phyloP scores from a whole-genome alignment of 1,284 basidiomycete genomes.

The Rhodotorula sp. region DNA sequence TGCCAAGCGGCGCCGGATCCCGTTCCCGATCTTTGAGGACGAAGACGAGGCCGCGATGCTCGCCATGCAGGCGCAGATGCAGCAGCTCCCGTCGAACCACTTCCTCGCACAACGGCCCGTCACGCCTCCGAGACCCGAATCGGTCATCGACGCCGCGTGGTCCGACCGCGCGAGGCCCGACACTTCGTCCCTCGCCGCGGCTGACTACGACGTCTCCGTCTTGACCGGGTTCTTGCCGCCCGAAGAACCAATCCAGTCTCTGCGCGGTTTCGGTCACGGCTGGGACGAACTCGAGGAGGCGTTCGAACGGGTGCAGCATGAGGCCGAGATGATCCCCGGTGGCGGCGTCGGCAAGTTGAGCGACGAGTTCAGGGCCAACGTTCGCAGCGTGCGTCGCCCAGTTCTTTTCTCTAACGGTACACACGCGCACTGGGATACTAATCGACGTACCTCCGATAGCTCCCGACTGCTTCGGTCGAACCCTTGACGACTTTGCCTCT shows the following conservation, averaged over 20 bases:
- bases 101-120: constrained; percentile 37
- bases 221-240: constrained; percentile 90
- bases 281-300: constrained; percentile 47
- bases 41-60: constrained; percentile 2
- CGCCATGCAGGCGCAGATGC: not conserved
- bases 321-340: constrained; percentile 34
- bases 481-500: constrained; percentile 49
- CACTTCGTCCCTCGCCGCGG: constrained; percentile 80
- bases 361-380: constrained; percentile 54
- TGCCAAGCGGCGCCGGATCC: constrained; percentile 13
- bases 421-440: not conserved
- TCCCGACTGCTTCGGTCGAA: constrained; percentile 24
- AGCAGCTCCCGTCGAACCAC: constrained; percentile 28
- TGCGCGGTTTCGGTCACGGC: constrained; percentile 65
- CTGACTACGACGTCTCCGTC: constrained; percentile 93
- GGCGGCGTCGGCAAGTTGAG: constrained; percentile 58
- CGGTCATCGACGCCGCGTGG: constrained; percentile 20
- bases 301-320: constrained; percentile 57
- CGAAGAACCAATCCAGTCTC: constrained; percentile 64
- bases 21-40: constrained; percentile 27
- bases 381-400: constrained; percentile 46
- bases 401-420: not conserved
- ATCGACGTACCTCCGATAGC: constrained; percentile 12
- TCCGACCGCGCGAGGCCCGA: constrained; percentile 53
- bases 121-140: constrained; percentile 16